phyloP scores from a whole-genome alignment of 257 asterid species.

The Nicotiana otophora region DNA sequence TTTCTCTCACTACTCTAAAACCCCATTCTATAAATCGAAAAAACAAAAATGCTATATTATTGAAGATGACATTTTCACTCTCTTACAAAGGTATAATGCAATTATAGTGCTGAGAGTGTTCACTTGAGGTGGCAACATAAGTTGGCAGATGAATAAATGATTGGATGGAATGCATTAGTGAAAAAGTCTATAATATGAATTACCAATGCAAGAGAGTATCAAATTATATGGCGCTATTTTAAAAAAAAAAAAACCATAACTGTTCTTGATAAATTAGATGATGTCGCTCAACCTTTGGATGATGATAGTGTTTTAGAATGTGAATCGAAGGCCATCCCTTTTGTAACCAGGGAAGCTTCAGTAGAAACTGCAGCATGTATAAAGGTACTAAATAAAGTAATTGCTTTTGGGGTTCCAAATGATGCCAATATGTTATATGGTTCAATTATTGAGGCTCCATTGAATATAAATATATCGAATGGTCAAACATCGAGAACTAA shows the following conservation, averaged over 20 bases:
- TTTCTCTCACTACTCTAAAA: no score
- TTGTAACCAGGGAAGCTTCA: constrained; percentile 57
- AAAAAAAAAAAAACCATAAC: no score
- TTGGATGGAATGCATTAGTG: constrained; percentile 63
- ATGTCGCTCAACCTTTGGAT: constrained; percentile 48
- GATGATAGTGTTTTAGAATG: constrained; percentile 75
- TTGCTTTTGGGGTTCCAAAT: constrained; percentile 48
- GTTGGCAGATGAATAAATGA: constrained; percentile 35
- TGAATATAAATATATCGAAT: constrained; percentile 66
- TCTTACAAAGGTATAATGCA: constrained; percentile 58
- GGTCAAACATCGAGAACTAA: constrained; percentile 32
- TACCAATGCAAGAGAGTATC: constrained; percentile 66
- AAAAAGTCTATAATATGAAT: constrained; percentile 64
- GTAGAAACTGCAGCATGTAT: constrained; percentile 75
- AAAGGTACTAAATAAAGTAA: constrained; percentile 35
- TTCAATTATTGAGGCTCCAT: constrained; percentile 72
- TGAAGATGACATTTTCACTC: constrained; percentile 46
- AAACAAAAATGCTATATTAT: constrained; percentile 42
- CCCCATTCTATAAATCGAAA: constrained; percentile 22
- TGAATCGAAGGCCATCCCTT: constrained; percentile 64
- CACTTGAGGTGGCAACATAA: constrained; percentile 54
- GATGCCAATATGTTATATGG: constrained; percentile 41
- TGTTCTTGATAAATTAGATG: constrained; percentile 26
- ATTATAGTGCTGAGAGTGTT: constrained; percentile 53
- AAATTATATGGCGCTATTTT: constrained; percentile 74